Base-by-base conservation (phyloP, 495 filamentous ascomycete species). In the Aspergillus homomorphus region DNA sequence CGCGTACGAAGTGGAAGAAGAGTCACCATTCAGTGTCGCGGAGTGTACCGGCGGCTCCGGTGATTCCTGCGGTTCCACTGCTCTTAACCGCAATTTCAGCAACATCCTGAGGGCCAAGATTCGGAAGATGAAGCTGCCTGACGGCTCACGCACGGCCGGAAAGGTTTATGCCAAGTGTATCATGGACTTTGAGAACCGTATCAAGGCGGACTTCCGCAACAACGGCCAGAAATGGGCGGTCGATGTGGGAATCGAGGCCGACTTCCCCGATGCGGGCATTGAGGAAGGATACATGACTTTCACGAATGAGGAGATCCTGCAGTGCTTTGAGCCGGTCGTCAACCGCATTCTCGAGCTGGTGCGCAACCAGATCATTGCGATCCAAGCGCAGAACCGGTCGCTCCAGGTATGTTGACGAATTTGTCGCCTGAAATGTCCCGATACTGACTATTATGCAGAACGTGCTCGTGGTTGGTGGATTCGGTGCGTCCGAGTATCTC, bases 261-360 rank as follows among this genome's bases (percentile, higher is more conserved):
- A 91, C 63, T 90, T 88, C 70, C 87, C 88, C 9, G 87, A 91
- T 62, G 88, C 88, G 15, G 87, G 85, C 38, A 89, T 91, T 57
- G 88, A 90, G 68, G 88, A 91, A 59, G 86, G 88, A 14, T 91
- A 89, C 66, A 91, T 91, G 88, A 89, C 87, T 0, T 91, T 91
- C 68, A 91, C 85, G 22, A 89, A 91, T 59, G 88, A 90, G 68
- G 88, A 91, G 68, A 91, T 91, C 58, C 74, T 91, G 50, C 87
- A 90, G 69, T 91, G 88, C 70, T 91, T 90, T 61, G 88, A 89
- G 71, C 88, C 88, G 18, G 88, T 91, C 22, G 87, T 90, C 58
- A 89, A 90, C 66, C 82, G 87, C 38, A 89, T 90, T 64, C 72
- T 91, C 45, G 88, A 90, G 71, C 71, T 91, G 63, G 88, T 91